phyloP scores from a whole-genome alignment of 2,329 filamentous ascomycete genomes.

The Eutypa lata region DNA sequence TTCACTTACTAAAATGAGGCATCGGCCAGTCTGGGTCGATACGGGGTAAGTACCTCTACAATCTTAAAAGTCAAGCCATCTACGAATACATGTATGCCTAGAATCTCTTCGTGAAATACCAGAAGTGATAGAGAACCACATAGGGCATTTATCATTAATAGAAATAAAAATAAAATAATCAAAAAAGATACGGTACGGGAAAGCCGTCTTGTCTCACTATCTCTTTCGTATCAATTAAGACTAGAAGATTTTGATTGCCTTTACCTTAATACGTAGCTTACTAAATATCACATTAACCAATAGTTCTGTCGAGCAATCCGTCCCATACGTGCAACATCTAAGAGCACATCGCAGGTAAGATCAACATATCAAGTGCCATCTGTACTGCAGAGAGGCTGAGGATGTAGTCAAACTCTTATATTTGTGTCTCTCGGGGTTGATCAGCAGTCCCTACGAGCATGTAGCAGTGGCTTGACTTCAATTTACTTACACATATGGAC shows the following conservation, averaged over 20 bases:
- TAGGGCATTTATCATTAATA: no score
- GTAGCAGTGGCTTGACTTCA: not conserved
- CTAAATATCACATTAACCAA: slow-evolving; percentile 4
- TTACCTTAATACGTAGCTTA: slow-evolving; percentile 3
- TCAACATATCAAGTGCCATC: not conserved
- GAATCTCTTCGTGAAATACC: not conserved
- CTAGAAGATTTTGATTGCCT: no score
- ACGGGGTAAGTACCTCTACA: not conserved
- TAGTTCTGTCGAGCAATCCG: not conserved
- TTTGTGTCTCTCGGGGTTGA: not conserved
- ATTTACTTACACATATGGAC: not conserved
- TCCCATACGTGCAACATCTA: not conserved
- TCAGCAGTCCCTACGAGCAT: no score
- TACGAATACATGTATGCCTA: not conserved
- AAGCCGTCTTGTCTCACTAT: not conserved
- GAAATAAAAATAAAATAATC: not conserved
- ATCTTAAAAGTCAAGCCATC: not conserved
- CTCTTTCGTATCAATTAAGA: no score
- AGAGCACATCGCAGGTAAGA: not conserved
- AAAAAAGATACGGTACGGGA: not conserved
- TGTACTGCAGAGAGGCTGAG: not conserved
- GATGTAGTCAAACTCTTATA: no score
- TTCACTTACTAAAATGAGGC: not conserved
- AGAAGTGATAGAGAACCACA: not conserved
- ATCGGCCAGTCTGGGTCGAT: not conserved